A percentile compares a stretch with the other conserved stretches of the same genome.
Conservation (phyloP, 345 rosid genomes). For the Eucalyptus marginata region DNA sequence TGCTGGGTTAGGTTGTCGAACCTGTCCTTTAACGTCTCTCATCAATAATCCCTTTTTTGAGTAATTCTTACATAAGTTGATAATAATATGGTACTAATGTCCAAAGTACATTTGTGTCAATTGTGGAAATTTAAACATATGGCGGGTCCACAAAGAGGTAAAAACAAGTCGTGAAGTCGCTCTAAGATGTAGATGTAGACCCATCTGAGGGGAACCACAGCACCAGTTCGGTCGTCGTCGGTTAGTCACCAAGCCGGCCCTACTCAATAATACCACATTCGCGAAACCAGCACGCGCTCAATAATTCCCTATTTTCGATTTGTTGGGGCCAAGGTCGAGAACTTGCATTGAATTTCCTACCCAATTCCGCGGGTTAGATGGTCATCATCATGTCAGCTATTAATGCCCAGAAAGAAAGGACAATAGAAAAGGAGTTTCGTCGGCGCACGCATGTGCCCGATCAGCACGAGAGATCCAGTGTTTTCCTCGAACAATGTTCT, state of each 20-base stretch:
- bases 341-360: background rate
- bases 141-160: background rate
- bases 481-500: background rate
- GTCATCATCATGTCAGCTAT: background rate
- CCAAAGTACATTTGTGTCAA: background rate
- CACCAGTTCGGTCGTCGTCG: background rate
- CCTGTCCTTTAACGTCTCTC: background rate
- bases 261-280: background rate
- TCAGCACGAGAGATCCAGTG: background rate
- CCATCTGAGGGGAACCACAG: background rate
- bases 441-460: background rate
- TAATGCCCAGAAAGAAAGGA: background rate
- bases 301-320: background rate
- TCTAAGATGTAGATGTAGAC: background rate
- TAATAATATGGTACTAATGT: background rate
- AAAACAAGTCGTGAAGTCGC: background rate
- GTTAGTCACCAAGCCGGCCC: background rate
- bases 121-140: background rate
- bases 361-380: background rate
- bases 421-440: background rate
- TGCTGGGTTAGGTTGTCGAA: background rate
- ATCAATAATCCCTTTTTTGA: background rate
- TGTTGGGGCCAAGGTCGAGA: background rate
- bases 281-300: background rate
- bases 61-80: background rate